Percentiles rank a stretch among this genome's conserved stretches.
Evolutionary conservation across 352 stramenopile species (phyloP).

Genomic region (Globisporangium nagaii): DNA sequence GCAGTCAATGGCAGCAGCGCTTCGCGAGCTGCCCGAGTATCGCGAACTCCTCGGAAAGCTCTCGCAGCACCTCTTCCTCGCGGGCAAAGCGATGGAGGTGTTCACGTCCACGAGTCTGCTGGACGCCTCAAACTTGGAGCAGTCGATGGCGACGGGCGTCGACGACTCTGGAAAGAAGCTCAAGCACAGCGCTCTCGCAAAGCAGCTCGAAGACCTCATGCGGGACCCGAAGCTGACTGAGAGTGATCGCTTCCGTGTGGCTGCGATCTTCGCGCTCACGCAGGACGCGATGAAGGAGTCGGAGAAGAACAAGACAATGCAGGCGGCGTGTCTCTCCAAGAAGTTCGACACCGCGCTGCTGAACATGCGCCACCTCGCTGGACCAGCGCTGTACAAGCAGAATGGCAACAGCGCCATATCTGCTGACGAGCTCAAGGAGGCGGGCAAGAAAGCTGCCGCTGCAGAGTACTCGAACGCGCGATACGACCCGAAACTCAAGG

Average conservation of each 20-base stretch:
- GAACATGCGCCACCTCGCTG: slow-evolving; percentile 64
- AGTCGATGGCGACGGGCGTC: slow-evolving; percentile 92
- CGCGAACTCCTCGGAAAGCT: slow-evolving; percentile 93
- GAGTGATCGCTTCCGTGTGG: slow-evolving; percentile 86
- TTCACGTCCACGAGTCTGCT: slow-evolving; percentile 88
- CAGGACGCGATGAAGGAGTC: slow-evolving; percentile 86
- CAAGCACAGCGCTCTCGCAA: slow-evolving; percentile 78
- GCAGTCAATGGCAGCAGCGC: slow-evolving; percentile 88
- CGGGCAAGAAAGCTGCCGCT: slow-evolving; percentile 48
- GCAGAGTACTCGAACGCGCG: slow-evolving; percentile 79
- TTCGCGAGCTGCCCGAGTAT: slow-evolving; percentile 92
- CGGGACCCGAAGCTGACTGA: slow-evolving; percentile 70
- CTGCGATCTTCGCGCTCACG: slow-evolving; percentile 91
- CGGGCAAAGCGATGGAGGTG: slow-evolving; percentile 91
- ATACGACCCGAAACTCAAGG: slow-evolving; percentile 72
- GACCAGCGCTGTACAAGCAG: slow-evolving; percentile 50
- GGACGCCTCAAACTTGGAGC: slow-evolving; percentile 91
- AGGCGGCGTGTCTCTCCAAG: slow-evolving; percentile 73
- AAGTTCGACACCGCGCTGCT: slow-evolving; percentile 55
- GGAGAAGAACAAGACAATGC: slow-evolving; percentile 84
- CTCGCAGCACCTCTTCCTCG: slow-evolving; percentile 92
- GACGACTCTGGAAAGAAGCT: slow-evolving; percentile 90
- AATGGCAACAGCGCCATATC: slow-evolving; percentile 54
- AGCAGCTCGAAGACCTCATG: slow-evolving; percentile 88
- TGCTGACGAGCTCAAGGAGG: slow-evolving; percentile 57